These are phyloP conservation scores for Exserohilum turcica DNA, from an alignment of 2,329 filamentous ascomycete species.

Conservation along the genomic window DNA sequence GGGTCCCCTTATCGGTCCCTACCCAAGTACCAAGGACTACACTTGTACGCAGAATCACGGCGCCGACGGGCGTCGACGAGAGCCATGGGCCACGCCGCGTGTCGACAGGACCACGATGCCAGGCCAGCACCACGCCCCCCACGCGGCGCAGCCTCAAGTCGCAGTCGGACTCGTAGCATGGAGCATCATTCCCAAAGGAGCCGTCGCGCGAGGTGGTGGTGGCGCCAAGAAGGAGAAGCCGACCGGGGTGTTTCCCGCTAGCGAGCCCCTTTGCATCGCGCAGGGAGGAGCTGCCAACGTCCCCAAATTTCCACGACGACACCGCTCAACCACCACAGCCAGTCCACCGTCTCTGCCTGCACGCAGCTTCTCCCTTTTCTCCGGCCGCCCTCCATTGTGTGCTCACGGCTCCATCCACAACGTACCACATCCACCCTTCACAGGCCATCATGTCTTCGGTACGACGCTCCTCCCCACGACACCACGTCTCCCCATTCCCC, in stretches of 20 bases:
- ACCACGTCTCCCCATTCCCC: conserved; percentile 25
- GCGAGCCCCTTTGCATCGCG: conserved; percentile 50
- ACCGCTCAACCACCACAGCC: conserved; percentile 35
- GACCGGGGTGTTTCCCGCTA: conserved; percentile 40
- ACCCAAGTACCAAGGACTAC: too few species aligned
- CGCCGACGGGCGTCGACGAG: too few species aligned
- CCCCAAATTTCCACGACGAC: conserved; percentile 49
- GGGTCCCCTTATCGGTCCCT: neutral
- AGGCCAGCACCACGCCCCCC: too few species aligned
- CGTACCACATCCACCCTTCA: conserved; percentile 28
- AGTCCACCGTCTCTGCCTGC: conserved; percentile 21
- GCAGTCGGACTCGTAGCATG: too few species aligned
- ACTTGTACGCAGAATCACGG: too few species aligned
- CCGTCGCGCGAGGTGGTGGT: conserved; percentile 33
- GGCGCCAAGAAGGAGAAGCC: conserved; percentile 38
- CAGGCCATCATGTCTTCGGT: conserved; percentile 46
- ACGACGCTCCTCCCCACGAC: conserved; percentile 36
- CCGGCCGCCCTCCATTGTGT: conserved; percentile 28
- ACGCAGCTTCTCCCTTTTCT: conserved; percentile 30
- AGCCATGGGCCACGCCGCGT: too few species aligned
- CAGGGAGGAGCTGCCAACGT: conserved; percentile 47
- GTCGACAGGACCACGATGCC: too few species aligned
- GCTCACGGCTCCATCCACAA: conserved; percentile 20
- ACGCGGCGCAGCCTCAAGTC: too few species aligned
- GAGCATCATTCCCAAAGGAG: conserved; percentile 23